A percentile compares a stretch with the other conserved stretches of the same genome.
phyloP scores from a whole-genome alignment of 257 asterid genomes.

The Nicotiana sylvestris region DNA sequence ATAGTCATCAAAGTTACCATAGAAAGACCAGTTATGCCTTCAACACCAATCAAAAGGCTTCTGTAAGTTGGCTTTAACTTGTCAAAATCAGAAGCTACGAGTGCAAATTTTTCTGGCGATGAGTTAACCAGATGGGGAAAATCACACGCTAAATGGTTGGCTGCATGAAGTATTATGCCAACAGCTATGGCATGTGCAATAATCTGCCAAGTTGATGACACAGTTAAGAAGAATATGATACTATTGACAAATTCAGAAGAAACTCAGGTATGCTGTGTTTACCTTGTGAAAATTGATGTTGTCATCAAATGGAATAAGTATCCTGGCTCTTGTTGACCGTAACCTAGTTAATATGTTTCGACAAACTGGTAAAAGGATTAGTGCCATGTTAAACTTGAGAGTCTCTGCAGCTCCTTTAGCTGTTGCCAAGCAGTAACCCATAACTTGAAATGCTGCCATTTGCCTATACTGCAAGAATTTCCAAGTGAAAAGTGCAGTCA shows the following conservation, averaged over 20 bases:
- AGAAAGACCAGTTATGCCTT: slow-evolving; percentile 58
- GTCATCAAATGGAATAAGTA: slow-evolving; percentile 72
- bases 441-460: slow-evolving; percentile 53
- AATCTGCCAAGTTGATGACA: slow-evolving; percentile 27
- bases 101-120: slow-evolving; percentile 54
- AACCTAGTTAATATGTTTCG: slow-evolving; percentile 70
- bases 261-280: neutral
- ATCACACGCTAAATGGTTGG: slow-evolving; percentile 71
- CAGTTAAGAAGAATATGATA: neutral
- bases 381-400: slow-evolving; percentile 86
- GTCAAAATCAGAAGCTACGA: slow-evolving; percentile 55
- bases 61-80: slow-evolving; percentile 50
- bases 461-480: slow-evolving; percentile 62
- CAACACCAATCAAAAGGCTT: slow-evolving; percentile 38
- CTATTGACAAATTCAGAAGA: neutral
- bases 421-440: slow-evolving; percentile 79
- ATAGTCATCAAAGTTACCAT: slow-evolving; percentile 65
- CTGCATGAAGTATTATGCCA: slow-evolving; percentile 60
- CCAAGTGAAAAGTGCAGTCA: slow-evolving; percentile 76
- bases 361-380: slow-evolving; percentile 79
- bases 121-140: slow-evolving; percentile 60
- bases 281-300: slow-evolving; percentile 85
- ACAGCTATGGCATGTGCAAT: slow-evolving; percentile 63
- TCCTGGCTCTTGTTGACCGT: slow-evolving; percentile 64
- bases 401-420: slow-evolving; percentile 98